phyloP scores from a whole-genome alignment of 2,329 filamentous ascomycete genomes.

The Cercospora brassicicola region DNA sequence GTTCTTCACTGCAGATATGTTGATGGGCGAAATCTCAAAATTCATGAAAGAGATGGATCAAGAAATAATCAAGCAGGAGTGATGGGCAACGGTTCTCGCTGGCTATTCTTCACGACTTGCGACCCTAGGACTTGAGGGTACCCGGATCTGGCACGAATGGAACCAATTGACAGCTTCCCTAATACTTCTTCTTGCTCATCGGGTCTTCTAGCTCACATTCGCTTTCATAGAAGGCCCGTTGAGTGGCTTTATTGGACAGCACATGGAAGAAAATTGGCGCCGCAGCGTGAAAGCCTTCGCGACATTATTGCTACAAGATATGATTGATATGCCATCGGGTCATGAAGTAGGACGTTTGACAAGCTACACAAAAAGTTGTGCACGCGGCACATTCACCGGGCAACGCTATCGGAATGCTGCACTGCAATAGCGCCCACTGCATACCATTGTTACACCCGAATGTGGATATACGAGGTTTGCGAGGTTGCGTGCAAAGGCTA shows the following conservation, averaged over 20 bases:
- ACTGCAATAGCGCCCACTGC: not conserved
- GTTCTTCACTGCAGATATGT: slow-evolving; percentile 10
- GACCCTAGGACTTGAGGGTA: not conserved
- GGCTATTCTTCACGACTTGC: not conserved
- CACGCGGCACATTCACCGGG: not conserved
- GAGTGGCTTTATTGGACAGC: too few relatives aligned
- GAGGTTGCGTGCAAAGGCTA: not conserved
- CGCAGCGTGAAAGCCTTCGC: too few relatives aligned
- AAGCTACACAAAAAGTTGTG: too few relatives aligned
- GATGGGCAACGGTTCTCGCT: not conserved
- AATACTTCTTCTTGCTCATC: too few relatives aligned
- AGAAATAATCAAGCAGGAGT: not conserved
- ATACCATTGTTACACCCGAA: not conserved
- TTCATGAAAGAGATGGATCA: slow-evolving; percentile 3
- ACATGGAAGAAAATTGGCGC: too few relatives aligned
- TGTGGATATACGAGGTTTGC: not conserved
- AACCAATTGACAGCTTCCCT: too few relatives aligned
- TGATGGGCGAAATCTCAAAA: slow-evolving; percentile 6
- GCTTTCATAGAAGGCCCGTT: too few relatives aligned
- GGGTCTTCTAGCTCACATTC: too few relatives aligned
- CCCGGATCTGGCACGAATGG: not conserved
- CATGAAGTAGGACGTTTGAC: too few relatives aligned
- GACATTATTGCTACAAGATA: too few relatives aligned
- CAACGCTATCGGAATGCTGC: not conserved
- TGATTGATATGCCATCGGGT: too few relatives aligned